Conservation (phyloP, 345 rosid species). For the Cochlearia excelsa region DNA sequence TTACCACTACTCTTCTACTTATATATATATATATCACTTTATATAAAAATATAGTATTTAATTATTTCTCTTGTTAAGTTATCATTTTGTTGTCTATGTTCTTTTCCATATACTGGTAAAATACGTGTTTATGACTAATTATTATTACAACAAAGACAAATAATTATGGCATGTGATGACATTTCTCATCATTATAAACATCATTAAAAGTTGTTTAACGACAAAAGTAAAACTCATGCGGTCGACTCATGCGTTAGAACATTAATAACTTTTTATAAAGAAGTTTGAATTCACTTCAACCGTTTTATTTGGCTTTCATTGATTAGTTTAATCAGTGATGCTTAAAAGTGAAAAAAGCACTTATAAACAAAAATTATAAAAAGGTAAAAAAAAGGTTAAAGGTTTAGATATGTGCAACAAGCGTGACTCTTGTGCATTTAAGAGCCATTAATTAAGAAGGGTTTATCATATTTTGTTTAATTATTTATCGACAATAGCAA, state of each 20-base stretch:
- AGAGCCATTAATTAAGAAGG: constrained; percentile 13
- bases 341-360: constrained; percentile 4
- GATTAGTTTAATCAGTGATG: constrained; percentile 11
- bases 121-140: no score
- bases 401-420: constrained; percentile 27
- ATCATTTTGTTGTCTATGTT: no score
- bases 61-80: no score
- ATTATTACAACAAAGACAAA: no score
- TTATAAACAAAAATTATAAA: neutral
- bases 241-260: constrained; percentile 38
- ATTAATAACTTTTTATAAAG: neutral
- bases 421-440: constrained; percentile 37
- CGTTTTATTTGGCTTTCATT: constrained; percentile 31
- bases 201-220: constrained; percentile 23
- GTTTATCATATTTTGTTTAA: constrained; percentile 21
- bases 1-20: no score
- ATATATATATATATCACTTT: no score
- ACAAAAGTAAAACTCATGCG: constrained; percentile 39
- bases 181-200: no score
- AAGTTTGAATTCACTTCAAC: constrained; percentile 33
- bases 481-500: constrained; percentile 21
- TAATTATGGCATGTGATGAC: no score
- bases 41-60: no score
- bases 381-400: constrained; percentile 16
- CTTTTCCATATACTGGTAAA: no score